Base-by-base conservation (phyloP, 805 yeast genomes). In the Nakazawaea molendinolei region DNA sequence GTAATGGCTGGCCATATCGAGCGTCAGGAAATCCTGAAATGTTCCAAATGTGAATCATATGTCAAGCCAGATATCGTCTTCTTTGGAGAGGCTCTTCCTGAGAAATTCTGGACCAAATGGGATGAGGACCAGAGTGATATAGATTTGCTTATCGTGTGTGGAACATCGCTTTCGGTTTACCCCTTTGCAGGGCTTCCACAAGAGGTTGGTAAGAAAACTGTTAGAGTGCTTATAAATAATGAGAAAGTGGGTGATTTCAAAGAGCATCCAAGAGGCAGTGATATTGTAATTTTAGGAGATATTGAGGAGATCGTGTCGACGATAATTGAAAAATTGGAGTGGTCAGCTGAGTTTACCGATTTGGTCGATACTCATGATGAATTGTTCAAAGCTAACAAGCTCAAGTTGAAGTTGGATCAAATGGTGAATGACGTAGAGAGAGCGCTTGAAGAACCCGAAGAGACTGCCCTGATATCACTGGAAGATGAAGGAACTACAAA, bases 31-130 rank as follows among this genome's bases (percentile, higher is more conserved):
- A 65, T 74, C 15, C 79, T 80, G 1, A 55, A 52, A 8, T 90
- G 97, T 59, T 44, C 50, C 12, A 50, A 62, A 13, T 90, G 97
- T 50, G 53, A 61, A 4, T 95, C 95, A 0, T 69, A 76, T 21
- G 85, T 92, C 19, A 90, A 90, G 52, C 98, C 97, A 0, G 90
- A 85, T 50, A 92, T 90, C 46, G 95, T 87, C 1, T 90, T 90
- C 50, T 92, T 87, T 60, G 97, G 97, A 3, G 98, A 90, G 55
- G 71, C 79, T 2, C 64, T 90, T 19, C 97, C 97, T 0, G 49
- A 47, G 1, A 60, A 63, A 38, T 85, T 87, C 49, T 89, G 83
- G 55, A 72, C 74, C 2, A 48, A 56, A 9, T 79, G 92, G 83
- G 90, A 81, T 3, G 61, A 63, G 15, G 74, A 72, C 41, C 52